phyloP scores from a whole-genome alignment of 768 basidiomycete genomes.

The Xerocomus potaroensis region DNA sequence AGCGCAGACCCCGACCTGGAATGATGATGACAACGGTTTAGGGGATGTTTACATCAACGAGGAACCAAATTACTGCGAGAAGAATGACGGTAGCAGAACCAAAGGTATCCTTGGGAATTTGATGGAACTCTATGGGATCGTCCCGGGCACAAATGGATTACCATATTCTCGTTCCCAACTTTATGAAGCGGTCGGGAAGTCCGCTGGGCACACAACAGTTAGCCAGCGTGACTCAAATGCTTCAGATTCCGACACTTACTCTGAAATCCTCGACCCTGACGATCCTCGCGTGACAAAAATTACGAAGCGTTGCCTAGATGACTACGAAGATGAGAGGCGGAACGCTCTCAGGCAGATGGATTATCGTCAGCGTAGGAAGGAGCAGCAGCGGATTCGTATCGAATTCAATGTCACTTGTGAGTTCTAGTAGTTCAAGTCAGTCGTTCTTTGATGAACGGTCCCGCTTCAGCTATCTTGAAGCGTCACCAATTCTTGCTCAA shows the following conservation, averaged over 20 bases:
- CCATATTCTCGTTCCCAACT: slow-evolving; percentile 23
- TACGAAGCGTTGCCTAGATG: slow-evolving; percentile 46
- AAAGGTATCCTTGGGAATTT: slow-evolving; percentile 29
- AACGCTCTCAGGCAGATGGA: slow-evolving; percentile 60
- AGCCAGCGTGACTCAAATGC: slow-evolving; percentile 41
- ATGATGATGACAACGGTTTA: slow-evolving; percentile 12
- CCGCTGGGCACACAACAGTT: slow-evolving; percentile 5
- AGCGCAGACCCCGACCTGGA: slow-evolving; percentile 13
- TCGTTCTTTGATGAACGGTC: background rate
- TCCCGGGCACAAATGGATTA: slow-evolving; percentile 20
- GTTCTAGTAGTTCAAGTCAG: slow-evolving; percentile 18
- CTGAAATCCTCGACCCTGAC: slow-evolving; percentile 62
- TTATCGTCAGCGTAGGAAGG: slow-evolving; percentile 63
- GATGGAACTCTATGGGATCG: slow-evolving; percentile 29
- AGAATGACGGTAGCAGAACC: slow-evolving; percentile 23
- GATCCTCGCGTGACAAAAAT: slow-evolving; percentile 67
- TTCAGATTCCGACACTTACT: slow-evolving; percentile 38
- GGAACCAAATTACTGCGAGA: slow-evolving; percentile 13
- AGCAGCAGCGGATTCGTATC: slow-evolving; percentile 59
- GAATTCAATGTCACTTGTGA: slow-evolving; percentile 73
- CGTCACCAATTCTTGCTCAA: slow-evolving; percentile 85
- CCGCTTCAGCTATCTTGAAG: slow-evolving; percentile 60
- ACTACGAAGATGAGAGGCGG: slow-evolving; percentile 59
- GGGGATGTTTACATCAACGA: slow-evolving; percentile 15
- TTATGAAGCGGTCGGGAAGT: slow-evolving; percentile 14